phyloP scores from a whole-genome alignment of 495 filamentous ascomycete genomes.

The Aspergillus ostianus region DNA sequence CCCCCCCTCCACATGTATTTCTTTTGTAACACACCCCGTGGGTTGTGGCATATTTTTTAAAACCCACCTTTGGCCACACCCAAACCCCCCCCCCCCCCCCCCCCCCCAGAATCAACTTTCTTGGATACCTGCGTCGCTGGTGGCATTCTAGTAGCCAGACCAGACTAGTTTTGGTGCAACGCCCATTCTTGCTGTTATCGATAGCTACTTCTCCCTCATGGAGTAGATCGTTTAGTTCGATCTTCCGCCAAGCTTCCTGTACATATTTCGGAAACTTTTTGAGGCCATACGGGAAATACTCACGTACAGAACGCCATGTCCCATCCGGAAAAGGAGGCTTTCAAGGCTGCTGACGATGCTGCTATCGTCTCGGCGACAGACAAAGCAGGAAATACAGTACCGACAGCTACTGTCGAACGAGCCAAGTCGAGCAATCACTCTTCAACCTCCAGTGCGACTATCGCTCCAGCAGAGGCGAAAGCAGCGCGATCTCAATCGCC shows the following conservation, averaged over 20 bases:
- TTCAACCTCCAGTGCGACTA: slow-evolving; percentile 24
- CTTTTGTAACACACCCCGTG: too few species aligned
- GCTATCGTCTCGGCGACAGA: slow-evolving; percentile 11
- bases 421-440: slow-evolving; percentile 20
- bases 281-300: neutral
- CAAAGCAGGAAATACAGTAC: slow-evolving; percentile 3
- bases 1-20: too few species aligned
- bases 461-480: slow-evolving; percentile 18
- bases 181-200: too few species aligned
- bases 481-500: slow-evolving; percentile 16
- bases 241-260: neutral
- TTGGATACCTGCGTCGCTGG: too few species aligned
- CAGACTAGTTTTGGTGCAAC: too few species aligned
- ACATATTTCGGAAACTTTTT: neutral
- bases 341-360: neutral
- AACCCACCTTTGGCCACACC: too few species aligned
- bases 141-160: too few species aligned
- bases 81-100: too few species aligned
- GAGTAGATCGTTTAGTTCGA: neutral
- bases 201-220: neutral
- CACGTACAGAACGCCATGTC: neutral
- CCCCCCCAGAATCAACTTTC: too few species aligned
- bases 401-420: slow-evolving; percentile 10
- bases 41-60: too few species aligned
- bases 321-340: neutral